Evolutionary conservation across 163 green algal species (phyloP), one percentile per base, ranked within the genome.

Genomic region (Chlorella variabilis): DNA sequence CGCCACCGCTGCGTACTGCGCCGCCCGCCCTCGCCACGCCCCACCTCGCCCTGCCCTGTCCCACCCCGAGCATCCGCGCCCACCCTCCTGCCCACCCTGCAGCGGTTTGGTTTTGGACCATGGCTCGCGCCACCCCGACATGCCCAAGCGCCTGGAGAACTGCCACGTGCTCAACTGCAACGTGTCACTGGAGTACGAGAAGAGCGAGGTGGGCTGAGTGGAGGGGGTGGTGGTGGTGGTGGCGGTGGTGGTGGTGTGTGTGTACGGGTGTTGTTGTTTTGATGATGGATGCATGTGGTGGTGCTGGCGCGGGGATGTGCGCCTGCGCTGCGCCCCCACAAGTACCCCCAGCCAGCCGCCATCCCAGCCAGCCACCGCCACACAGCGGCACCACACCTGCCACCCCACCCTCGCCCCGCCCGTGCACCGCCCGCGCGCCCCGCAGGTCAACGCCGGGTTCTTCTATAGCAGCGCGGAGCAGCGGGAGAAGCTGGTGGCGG

Each of bases 111-210:
- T 99, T 75, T 88, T 99, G 75, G 97, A 99, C 88, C 97, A 99
- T 88, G 97, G 97, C 49, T 80, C 92, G 4, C 89, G 97, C 45
- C 97, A 99, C 90, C 97, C 97, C 4, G 97, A 99, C 92, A 99
- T 99, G 97, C 94, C 94, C 62, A 98, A 98, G 87, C 91, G 93
- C 67, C 82, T 98, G 45, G 94, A 98, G 73, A 91, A 98, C 84
- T 93, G 84, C 75, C 95, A 91, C 89, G 96, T 99, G 75, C 91
- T 99, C 23, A 98, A 95, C 45, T 95, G 89, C 89, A 99, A 99
- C 91, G 95, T 99, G 79, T 96, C 89, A n/a, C 88, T 99, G n/a
- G 97, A 99, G 90, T 99, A 98, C 78, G 97, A 99, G 84, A 98
- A 98, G 92, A 94, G 87, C 51, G 96, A 98, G 87, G 87, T 93